phyloP scores from a whole-genome alignment of 2,329 filamentous ascomycete genomes.

The Aspergillus phoenicis region DNA sequence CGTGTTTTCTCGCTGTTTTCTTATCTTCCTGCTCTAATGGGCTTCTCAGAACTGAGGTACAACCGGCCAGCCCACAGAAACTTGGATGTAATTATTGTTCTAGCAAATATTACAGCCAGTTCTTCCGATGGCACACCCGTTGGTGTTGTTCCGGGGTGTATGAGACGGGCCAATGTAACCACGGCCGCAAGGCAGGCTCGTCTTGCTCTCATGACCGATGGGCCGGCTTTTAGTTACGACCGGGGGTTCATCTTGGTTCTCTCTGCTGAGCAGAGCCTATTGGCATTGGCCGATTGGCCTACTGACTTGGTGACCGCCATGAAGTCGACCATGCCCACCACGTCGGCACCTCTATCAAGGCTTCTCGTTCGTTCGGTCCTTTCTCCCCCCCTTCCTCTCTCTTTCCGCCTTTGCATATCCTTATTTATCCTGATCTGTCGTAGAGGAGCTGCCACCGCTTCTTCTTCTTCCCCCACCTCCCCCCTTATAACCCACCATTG shows the following conservation, averaged over 20 bases:
- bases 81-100: constrained; percentile 5
- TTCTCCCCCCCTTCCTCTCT: not conserved
- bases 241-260: not conserved
- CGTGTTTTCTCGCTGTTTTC: not conserved
- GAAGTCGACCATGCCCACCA: not conserved
- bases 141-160: not conserved
- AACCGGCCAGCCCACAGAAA: not conserved
- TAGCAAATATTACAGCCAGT: constrained; percentile 7
- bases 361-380: not conserved
- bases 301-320: not conserved
- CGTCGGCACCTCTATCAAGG: not conserved
- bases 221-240: not conserved
- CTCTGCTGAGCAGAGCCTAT: not conserved
- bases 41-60: not conserved
- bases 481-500: too few relatives aligned
- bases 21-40: not conserved
- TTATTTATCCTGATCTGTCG: not conserved
- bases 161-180: constrained; percentile 1
- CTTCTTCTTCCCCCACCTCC: too few relatives aligned
- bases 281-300: not conserved
- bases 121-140: not conserved
- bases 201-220: not conserved
- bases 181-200: not conserved
- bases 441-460: not conserved
- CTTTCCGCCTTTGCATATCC: not conserved